A percentile compares a stretch with the other conserved stretches of the same genome.
Conservation (phyloP, 495 filamentous ascomycete species). For the Hypoxylon subgilvum region DNA sequence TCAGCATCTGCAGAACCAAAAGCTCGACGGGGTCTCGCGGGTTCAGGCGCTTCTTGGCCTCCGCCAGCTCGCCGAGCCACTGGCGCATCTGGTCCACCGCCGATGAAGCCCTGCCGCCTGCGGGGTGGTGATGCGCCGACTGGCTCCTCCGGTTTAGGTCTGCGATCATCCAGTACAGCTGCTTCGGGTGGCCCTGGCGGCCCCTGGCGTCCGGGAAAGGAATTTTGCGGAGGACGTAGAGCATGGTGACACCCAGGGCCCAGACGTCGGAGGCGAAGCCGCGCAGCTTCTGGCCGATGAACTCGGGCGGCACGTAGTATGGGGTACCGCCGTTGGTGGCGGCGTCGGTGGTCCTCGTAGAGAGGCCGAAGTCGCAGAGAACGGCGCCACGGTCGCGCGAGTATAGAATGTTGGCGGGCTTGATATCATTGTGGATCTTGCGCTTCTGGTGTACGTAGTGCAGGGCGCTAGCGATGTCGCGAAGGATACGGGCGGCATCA, state of each 20-base stretch:
- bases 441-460: conserved; percentile 54
- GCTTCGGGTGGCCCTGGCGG: conserved; percentile 48
- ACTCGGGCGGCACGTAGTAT: conserved; percentile 59
- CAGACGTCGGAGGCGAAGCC: conserved; percentile 55
- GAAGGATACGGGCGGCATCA: conserved; percentile 53
- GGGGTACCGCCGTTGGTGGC: conserved; percentile 55
- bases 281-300: conserved; percentile 54
- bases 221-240: conserved; percentile 56
- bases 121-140: conserved; percentile 5
- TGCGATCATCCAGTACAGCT: conserved; percentile 56
- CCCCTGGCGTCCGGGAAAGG: conserved; percentile 54
- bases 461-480: conserved; percentile 52
- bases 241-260: conserved; percentile 58
- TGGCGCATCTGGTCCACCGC: conserved; percentile 53
- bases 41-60: conserved; percentile 45
- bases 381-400: conserved; percentile 57
- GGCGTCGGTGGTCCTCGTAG: conserved; percentile 46
- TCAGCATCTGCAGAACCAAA: conserved; percentile 53
- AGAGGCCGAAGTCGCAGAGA: conserved; percentile 56
- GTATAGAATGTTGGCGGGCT: conserved; percentile 60
- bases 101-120: conserved; percentile 30
- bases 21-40: conserved; percentile 48
- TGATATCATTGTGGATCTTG: conserved; percentile 59
- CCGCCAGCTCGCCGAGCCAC: conserved; percentile 53
- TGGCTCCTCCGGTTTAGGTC: conserved; percentile 43